These are phyloP conservation scores for Ensete ventricosum DNA, from an alignment of 176 grass and related monocot genomes.

Conservation along the genomic window DNA sequence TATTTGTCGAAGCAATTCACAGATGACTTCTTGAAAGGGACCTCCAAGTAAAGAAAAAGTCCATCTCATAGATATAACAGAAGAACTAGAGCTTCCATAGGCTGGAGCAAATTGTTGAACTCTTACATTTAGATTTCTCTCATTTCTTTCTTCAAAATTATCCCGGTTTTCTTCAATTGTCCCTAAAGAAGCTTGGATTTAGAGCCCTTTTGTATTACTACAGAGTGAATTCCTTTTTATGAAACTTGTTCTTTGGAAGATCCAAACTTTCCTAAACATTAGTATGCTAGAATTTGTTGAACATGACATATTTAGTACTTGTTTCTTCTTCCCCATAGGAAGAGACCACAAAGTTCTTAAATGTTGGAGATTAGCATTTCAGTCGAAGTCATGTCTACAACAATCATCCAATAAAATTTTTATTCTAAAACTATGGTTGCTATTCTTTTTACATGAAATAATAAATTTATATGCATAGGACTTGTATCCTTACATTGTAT, in stretches of 20 bases:
- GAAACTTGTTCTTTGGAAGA: too few species aligned
- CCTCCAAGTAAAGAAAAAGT: too few species aligned
- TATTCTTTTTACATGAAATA: not conserved
- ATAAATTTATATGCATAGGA: not conserved
- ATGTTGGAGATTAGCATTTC: not conserved
- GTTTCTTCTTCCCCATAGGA: not conserved
- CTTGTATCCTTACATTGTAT: not conserved
- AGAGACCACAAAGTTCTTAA: not conserved
- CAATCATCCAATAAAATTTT: not conserved
- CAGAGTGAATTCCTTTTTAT: too few species aligned
- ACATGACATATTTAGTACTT: too few species aligned
- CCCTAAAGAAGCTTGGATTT: too few species aligned
- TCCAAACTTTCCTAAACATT: too few species aligned
- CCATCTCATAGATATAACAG: not conserved
- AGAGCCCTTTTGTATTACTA: too few species aligned
- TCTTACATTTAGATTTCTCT: too few species aligned
- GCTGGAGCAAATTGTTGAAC: too few species aligned
- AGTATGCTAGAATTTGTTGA: too few species aligned
- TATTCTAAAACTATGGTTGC: not conserved
- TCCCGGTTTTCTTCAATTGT: too few species aligned
- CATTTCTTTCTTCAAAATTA: too few species aligned
- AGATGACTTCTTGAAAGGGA: not conserved
- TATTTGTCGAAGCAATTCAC: not conserved
- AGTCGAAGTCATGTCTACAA: not conserved
- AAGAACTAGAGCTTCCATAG: not conserved